A percentile compares a stretch with the other conserved stretches of the same genome.
These are phyloP conservation scores for Tetracentron sinense DNA, from an alignment of 164 flowering plant species.

Conservation along the genomic window DNA sequence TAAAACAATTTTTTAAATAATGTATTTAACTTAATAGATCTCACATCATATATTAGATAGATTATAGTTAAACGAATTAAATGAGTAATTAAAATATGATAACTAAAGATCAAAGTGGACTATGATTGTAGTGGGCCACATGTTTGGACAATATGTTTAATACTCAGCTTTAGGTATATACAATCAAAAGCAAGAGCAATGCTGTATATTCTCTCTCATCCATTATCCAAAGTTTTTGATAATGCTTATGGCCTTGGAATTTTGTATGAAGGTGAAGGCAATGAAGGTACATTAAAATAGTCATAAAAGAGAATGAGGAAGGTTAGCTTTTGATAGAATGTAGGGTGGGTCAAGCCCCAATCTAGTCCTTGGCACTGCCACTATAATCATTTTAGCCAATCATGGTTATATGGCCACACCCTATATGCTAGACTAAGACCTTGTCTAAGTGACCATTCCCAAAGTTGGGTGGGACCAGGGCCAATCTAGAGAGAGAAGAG, in stretches of 20 bases:
- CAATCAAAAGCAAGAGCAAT: too few species aligned
- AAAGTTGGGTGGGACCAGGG: too few species aligned
- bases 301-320: background rate
- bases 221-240: background rate
- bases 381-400: background rate
- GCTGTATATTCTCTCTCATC: background rate
- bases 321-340: background rate
- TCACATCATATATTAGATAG: background rate
- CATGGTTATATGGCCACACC: background rate
- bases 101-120: too few species aligned
- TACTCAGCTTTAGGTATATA: background rate
- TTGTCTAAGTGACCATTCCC: background rate
- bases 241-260: background rate
- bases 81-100: too few species aligned
- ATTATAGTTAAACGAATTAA: too few species aligned
- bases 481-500: too few species aligned
- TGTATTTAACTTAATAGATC: too few species aligned
- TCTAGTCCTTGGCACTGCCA: slow-evolving; percentile 8
- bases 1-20: too few species aligned
- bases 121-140: too few species aligned
- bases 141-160: too few species aligned
- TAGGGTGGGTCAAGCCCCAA: slow-evolving; percentile 1
- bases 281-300: background rate
- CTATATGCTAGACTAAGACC: background rate
- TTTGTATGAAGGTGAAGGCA: background rate